Base-by-base conservation (phyloP, 441 rosid species). In the Adansonia madagascariensis region DNA sequence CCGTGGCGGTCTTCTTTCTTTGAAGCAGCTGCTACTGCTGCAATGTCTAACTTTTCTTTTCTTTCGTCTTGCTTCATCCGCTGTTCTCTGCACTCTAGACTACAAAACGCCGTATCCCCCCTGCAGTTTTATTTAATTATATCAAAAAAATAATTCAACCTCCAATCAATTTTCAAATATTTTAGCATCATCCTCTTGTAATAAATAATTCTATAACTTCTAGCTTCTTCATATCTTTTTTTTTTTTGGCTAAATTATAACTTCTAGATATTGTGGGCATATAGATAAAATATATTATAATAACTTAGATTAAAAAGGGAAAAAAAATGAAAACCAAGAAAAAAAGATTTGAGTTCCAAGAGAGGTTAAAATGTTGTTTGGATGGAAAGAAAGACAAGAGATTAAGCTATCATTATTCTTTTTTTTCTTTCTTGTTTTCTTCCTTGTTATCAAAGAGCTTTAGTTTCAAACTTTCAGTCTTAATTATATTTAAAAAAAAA, bases 31-130 rank as follows among this genome's bases (percentile, higher is more conserved):
- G 62, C 31, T 18, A 57, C 20, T 57, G 31, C 39, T 10, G 24
- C 27, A 22, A 22, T 68, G 43, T 53, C 47, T 27, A 64, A n/a
- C 76, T 80, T 87, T 75, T 87, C 86, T 67, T 81, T 82, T 71
- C 70, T 85, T 81, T 87, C 91, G 64, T 89, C 92, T 50, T 86
- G 84, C 83, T 86, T 85, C 80, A 89, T 87, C 79, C 83, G 86
- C 75, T 85, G 64, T 35, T 89, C 93, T 82, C 95, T 86, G 85
- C 95, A 91, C 82, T 91, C 93, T 75, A 64, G 75, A 69, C 93
- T 91, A 75, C 95, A 91, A 83, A 91, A 91, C 3, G 92, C 93
- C 11, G 89, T 79, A 52, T 91, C 95, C 41, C 95, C 95, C 84
- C 92, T 88, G 86, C 50, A 56, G 22, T 59, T 22, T 0, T 11